phyloP scores from a whole-genome alignment of 495 filamentous ascomycete species.

The Aspergillus asperescens region DNA sequence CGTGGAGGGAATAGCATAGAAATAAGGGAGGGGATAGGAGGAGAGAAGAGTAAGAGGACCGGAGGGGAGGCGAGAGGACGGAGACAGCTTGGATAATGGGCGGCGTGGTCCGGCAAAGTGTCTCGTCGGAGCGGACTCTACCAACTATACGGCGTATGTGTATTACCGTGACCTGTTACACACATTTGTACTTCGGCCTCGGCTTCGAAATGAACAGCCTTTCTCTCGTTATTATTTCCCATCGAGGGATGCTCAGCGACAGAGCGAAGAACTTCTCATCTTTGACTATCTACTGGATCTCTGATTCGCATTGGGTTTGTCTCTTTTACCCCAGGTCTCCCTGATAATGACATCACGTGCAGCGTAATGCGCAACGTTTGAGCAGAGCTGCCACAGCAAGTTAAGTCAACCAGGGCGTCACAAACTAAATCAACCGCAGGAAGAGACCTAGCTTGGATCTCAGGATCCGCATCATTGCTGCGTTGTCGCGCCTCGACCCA shows the following conservation, averaged over 20 bases:
- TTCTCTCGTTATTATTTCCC: background rate
- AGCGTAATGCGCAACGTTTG: background rate
- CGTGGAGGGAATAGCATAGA: constrained; percentile 24
- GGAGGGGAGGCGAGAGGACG: constrained; percentile 16
- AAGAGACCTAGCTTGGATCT: constrained; percentile 17
- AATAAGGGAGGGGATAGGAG: constrained; percentile 27
- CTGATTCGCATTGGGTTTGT: too few species aligned
- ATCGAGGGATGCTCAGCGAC: background rate
- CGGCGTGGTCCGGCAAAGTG: constrained; percentile 19
- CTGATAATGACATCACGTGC: constrained; percentile 21
- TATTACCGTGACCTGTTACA: background rate
- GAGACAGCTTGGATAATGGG: constrained; percentile 21
- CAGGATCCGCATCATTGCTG: constrained; percentile 24
- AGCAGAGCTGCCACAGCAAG: too few species aligned
- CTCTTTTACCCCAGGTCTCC: background rate
- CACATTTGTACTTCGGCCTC: too few species aligned
- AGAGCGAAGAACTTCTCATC: too few species aligned
- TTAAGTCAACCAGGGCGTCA: constrained; percentile 11
- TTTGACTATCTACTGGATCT: too few species aligned
- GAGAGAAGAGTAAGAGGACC: constrained; percentile 20
- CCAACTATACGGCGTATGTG: background rate
- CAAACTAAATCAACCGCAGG: background rate
- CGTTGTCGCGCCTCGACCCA: constrained; percentile 24
- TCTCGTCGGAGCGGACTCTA: constrained; percentile 11
- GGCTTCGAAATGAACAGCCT: too few species aligned